Evolutionary conservation across 2,329 filamentous ascomycete genomes (phyloP), one percentile per base, ranked within the genome.

Genomic region (Pseudogymnoascus sp.): DNA sequence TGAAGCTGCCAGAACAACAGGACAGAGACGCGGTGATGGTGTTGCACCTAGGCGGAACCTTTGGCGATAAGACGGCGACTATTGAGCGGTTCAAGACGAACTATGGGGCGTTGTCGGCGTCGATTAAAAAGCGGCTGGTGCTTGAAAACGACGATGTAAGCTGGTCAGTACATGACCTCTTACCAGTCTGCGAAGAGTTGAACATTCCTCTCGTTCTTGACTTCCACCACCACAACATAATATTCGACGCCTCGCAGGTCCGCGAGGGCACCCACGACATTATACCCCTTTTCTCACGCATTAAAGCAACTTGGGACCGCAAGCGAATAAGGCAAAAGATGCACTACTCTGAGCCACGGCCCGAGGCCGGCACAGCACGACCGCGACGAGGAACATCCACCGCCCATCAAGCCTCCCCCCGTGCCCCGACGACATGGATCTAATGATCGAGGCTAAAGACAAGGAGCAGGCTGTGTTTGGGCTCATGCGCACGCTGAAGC

Each of bases 381-480:
- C 88, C 96, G 67, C 81, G 93, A 28, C 83, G 93, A 63, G 97
- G 96, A 75, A 97, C 71, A 91, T 87, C 37, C 82, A 91, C 0
- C 84, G 93, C 7, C 91, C 96, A 1, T 81, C 82, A 67, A 89
- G 87, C 0, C 75, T 97, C 0, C 93, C 93, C 0, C 93, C 93
- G 0, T 97, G 93, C 69, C 81, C 87, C 3, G 78, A 84, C 0
- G 87, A 89, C 33, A 95, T 96, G 88, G 93, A 97, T 71, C 80
- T 97, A n/a, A 97, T 97, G 93, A 97, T 97, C 64, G 93, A 97
- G 77, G 93, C 93, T 58, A 97, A 97, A 74, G 93, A 97, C 72
- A 97, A 97, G 75, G 93, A 97, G 73, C 93, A 97, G 74, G 92
- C 93, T 0, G 91, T 97, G 0, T 96, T 97, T 69, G 91, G 96